Base-by-base conservation (phyloP, 1,284 basidiomycete genomes). In the Mycena sp. region DNA sequence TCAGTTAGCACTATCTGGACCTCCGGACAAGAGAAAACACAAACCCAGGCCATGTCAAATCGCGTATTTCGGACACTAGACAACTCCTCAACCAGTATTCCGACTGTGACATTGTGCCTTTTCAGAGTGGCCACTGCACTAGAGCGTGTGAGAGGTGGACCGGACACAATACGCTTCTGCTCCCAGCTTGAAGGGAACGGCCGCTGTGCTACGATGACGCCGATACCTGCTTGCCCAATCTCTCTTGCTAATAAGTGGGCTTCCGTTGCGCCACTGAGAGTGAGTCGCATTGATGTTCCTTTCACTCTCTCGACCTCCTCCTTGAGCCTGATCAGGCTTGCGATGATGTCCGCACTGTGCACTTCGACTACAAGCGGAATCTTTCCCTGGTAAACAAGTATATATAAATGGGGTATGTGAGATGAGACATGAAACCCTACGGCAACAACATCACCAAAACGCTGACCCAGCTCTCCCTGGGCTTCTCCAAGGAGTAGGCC, bases 81-180 rank as follows among this genome's bases (percentile, higher is more conserved):
- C 16, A 81, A 80, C 58, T 87, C 83, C 48, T 35, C 32, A 14
- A 35, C 14, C 14, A 76, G 80, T 6, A 90, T 90, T 38, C 21
- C 45, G 44, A 96, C 91, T 0, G 83, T 87, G n/a, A 96, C 89
- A 41, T 89, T 89, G 51, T 89, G 84, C 2, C 78, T 75, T 29
- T 89, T 76, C 14, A 96, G 81, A 56, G 81, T 81, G 6, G 84
- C 78, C 21, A 94, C 79, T 4, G 89, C 84, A 41, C 85, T 92
- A 49, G 90, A 81, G 49, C 84, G 79, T 14, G 87, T 86, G 11
- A 95, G 73, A 3, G 93, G 94, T 0, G 90, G 91, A 1, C 94
- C 94, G 40, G 89, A 79, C 17, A 80, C 65, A 64, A 63, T 51
- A 12, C 61, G 53, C 3, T 37, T 25, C 21, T 45, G 19, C 53